phyloP scores from a whole-genome alignment of 1,284 basidiomycete species.

The Pseudozyma flocculosa region DNA sequence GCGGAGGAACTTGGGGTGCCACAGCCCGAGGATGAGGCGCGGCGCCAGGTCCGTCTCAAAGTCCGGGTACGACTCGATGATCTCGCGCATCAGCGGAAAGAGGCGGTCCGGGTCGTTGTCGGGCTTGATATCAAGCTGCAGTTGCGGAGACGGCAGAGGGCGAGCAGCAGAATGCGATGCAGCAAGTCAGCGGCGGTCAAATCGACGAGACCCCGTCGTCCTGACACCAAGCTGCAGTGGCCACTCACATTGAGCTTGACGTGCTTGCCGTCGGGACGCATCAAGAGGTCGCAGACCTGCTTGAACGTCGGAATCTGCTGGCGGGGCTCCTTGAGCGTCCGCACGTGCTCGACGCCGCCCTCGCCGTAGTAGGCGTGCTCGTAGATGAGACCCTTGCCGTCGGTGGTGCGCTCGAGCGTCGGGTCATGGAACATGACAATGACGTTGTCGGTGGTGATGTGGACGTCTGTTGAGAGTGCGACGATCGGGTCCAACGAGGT shows the following conservation, averaged over 20 bases:
- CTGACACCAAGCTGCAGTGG: constrained; percentile 79
- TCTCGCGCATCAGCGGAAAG: constrained; percentile 78
- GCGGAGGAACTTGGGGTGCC: constrained; percentile 82
- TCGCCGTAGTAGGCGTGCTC: constrained; percentile 62
- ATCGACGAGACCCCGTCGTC: no score
- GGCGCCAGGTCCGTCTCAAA: constrained; percentile 84
- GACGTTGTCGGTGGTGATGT: constrained; percentile 84
- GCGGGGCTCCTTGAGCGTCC: constrained; percentile 76
- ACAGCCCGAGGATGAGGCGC: constrained; percentile 76
- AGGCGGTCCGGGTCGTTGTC: constrained; percentile 85
- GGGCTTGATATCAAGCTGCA: constrained; percentile 79
- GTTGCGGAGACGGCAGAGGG: no score
- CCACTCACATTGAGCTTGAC: constrained; percentile 54
- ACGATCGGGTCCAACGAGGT: no score
- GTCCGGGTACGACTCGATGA: constrained; percentile 69
- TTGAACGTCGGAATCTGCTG: constrained; percentile 57
- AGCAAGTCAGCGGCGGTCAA: no score
- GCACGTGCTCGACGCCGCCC: constrained; percentile 74
- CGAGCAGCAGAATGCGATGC: no score
- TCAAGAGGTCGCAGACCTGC: constrained; percentile 51
- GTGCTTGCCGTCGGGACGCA: constrained; percentile 51
- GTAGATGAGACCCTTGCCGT: constrained; percentile 63
- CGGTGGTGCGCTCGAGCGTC: constrained; percentile 64
- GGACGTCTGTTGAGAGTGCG: constrained; percentile 74
- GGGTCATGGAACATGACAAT: constrained; percentile 97